Conservation (phyloP, 2,329 filamentous ascomycete species). For the Achaetomium macrosporum region DNA sequence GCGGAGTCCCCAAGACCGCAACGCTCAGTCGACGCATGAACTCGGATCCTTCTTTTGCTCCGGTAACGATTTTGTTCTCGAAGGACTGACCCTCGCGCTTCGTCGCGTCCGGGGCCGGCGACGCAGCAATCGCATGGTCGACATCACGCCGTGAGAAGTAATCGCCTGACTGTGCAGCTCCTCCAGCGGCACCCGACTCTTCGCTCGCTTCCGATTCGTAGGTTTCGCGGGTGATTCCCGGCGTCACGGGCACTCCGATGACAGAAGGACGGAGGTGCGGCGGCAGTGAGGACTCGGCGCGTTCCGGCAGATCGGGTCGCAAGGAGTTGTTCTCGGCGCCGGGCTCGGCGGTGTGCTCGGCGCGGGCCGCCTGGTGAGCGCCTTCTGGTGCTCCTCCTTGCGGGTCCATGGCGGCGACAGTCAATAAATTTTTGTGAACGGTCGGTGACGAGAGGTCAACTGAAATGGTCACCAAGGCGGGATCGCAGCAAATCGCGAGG, state of each 20-base stretch:
- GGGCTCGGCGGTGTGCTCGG: not conserved
- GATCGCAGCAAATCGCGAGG: not conserved
- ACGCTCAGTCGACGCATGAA: conserved; percentile 41
- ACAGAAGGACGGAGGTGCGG: conserved; percentile 32
- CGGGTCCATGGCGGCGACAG: conserved; percentile 18
- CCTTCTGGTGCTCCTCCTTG: conserved; percentile 9
- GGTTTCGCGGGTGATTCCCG: conserved; percentile 31
- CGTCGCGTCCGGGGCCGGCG: conserved; percentile 19
- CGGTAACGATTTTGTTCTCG: conserved; percentile 26
- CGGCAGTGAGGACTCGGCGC: conserved; percentile 24
- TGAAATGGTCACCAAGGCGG: not conserved
- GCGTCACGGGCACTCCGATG: conserved; percentile 37
- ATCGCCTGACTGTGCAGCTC: conserved; percentile 15
- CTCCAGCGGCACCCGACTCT: not conserved
- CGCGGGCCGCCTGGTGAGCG: conserved; percentile 1
- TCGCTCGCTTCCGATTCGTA: conserved; percentile 26
- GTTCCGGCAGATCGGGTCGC: not conserved
- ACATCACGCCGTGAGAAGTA: conserved; percentile 29
- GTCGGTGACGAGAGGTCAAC: not conserved
- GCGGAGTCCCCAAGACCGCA: conserved; percentile 32
- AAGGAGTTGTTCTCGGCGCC: not conserved
- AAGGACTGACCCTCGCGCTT: conserved; percentile 19
- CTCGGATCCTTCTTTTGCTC: conserved; percentile 35
- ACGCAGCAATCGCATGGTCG: conserved; percentile 25
- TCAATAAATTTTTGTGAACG: not conserved